Percentiles rank a stretch among this genome's conserved stretches.
Evolutionary conservation across 148 eudicot species (phyloP).

Genomic region (Amaranthus palmeri): DNA sequence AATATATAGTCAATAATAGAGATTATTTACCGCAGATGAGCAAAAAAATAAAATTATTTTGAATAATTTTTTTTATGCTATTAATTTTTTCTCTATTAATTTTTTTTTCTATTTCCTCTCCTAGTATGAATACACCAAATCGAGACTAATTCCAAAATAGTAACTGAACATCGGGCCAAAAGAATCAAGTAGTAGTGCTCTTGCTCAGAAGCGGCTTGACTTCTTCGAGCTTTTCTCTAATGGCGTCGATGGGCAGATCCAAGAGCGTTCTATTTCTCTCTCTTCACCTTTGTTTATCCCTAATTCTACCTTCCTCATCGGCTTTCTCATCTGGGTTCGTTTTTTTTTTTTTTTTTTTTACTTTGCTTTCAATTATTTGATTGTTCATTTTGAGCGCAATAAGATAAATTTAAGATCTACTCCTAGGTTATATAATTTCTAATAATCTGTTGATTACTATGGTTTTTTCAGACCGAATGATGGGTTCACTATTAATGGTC

Average conservation of each 20-base stretch:
- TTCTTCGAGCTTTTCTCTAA: constrained; percentile 8
- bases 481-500: constrained; percentile 39
- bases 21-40: too few species aligned
- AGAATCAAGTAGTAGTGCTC: background rate
- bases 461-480: constrained; percentile 30
- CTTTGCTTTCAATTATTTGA: background rate
- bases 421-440: background rate
- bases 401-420: constrained; percentile 17
- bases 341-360: background rate
- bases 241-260: constrained; percentile 25
- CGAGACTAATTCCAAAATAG: background rate
- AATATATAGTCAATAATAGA: too few species aligned
- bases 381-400: background rate
- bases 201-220: background rate
- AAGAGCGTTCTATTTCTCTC: constrained; percentile 14
- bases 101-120: too few species aligned
- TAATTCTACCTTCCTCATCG: constrained; percentile 10
- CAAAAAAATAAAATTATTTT: too few species aligned
- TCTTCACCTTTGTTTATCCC: constrained; percentile 19
- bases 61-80: too few species aligned
- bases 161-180: background rate
- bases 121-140: too few species aligned
- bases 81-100: too few species aligned
- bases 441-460: background rate
- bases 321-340: constrained; percentile 29